Conservation (phyloP, 2,329 filamentous ascomycete species). For the Gliomastix tumulicola region DNA sequence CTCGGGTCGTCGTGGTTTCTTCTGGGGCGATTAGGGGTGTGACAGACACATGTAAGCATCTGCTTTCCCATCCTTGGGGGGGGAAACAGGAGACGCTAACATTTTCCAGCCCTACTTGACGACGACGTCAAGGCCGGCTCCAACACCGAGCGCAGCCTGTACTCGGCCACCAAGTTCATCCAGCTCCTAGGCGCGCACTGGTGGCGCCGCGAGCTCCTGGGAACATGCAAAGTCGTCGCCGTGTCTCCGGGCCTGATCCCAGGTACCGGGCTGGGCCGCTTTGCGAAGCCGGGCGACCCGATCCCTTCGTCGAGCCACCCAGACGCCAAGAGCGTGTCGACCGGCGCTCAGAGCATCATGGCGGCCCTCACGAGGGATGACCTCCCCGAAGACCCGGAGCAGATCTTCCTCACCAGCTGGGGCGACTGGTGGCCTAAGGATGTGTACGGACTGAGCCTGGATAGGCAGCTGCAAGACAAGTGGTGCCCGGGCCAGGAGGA, state of each 20-base stretch:
- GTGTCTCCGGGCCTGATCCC: constrained; percentile 48
- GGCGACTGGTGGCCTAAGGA: constrained; percentile 48
- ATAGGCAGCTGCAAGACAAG: constrained; percentile 41
- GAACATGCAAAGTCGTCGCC: constrained; percentile 37
- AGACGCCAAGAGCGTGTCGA: neutral
- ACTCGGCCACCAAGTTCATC: constrained; percentile 39
- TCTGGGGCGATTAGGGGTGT: constrained; percentile 38
- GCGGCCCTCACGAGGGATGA: constrained; percentile 35
- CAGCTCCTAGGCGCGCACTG: constrained; percentile 45
- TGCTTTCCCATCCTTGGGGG: too few species aligned
- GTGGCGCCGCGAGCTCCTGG: constrained; percentile 44
- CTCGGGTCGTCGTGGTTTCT: constrained; percentile 43
- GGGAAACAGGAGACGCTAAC: too few species aligned
- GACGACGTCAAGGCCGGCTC: constrained; percentile 30
- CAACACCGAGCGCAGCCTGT: constrained; percentile 22
- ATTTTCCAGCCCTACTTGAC: constrained; percentile 20
- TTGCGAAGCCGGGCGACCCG: too few species aligned
- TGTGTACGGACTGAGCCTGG: constrained; percentile 29
- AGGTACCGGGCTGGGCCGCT: constrained; percentile 26
- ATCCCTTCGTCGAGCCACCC: too few species aligned
- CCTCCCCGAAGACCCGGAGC: constrained; percentile 41
- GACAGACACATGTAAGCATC: too few species aligned
- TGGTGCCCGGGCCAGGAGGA: constrained; percentile 40
- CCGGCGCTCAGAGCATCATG: constrained; percentile 39
- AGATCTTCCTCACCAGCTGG: constrained; percentile 48